Base-by-base conservation (phyloP, 768 basidiomycete genomes). In the Imleria badia region DNA sequence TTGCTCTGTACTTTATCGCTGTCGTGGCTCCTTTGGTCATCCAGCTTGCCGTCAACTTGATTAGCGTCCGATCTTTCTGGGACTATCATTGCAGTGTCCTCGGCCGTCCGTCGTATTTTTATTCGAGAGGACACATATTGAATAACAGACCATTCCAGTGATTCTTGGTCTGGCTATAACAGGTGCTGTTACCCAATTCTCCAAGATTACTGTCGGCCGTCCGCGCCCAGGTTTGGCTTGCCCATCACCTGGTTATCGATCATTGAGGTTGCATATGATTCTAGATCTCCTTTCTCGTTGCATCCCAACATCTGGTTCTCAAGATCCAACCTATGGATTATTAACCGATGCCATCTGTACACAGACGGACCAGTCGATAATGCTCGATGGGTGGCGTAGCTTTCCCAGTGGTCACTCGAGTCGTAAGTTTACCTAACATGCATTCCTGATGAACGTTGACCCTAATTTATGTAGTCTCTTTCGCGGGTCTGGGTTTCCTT, bases 361-460 rank as follows among this genome's bases (percentile, higher is more conserved):
- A 1, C 86, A 87, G 62, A 76, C 81, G 6, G 73, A 89, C 58
- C 61, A 68, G 17, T 59, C 65, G 9, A 78, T 86, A 26, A 69
- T 94, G 59, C 73, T 77, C 29, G 92, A 96, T 72, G 95, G 94
- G 2, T 98, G 92, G 76, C 82, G 90, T 61, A 94, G 92, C 66
- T 97, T 98, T 70, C 89, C 88, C 14, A 92, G 90, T 50, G 95
- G 95, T 1, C 94, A 97, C 72, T 87, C 92, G 4, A 93, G 91
- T 61, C 56, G 93, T 94, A 72, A 46, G 87, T 74, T 43, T 14
- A 17, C 23, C 41, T 35, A 29, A 40, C 33, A 8, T 22, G 17
- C 5, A 29, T 41, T 0, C 15, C 23, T 13, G 5, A 14, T 22
- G 23, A 22, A 41, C 11, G 53, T 39, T 56, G 48, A 64, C 26